Percentiles rank a stretch among this genome's conserved stretches.
These are phyloP conservation scores for Xylaria sp. DNA, from an alignment of 2,329 filamentous ascomycete genomes.

Conservation along the genomic window DNA sequence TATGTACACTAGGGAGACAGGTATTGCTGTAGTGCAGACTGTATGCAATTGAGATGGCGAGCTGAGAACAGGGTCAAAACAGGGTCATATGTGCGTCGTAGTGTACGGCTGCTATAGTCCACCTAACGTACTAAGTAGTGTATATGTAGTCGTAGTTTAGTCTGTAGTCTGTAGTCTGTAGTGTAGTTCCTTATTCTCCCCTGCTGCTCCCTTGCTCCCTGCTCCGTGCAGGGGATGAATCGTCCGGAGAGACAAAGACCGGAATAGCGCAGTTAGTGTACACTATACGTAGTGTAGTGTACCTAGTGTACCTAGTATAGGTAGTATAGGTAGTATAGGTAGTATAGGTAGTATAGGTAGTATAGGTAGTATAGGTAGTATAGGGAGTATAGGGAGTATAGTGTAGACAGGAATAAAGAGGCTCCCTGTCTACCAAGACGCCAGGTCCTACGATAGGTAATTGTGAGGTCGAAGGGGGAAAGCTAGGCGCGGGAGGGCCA, in stretches of 20 bases:
- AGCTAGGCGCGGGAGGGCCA: constrained; percentile 37
- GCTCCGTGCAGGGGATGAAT: constrained; percentile 31
- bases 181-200: neutral
- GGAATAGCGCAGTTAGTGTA: constrained; percentile 16
- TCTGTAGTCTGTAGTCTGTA: too few species aligned
- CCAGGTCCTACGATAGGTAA: constrained; percentile 8
- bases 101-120: constrained; percentile 15
- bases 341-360: too few species aligned
- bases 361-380: too few species aligned
- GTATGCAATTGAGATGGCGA: constrained; percentile 32
- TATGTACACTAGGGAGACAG: neutral
- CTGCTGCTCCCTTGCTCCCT: constrained; percentile 25
- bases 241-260: constrained; percentile 40
- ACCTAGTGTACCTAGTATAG: too few species aligned
- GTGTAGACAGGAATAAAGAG: constrained; percentile 33
- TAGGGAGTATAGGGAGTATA: neutral
- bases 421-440: constrained; percentile 18
- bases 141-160: constrained; percentile 8
- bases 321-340: too few species aligned
- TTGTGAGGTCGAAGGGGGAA: constrained; percentile 21
- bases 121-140: constrained; percentile 12
- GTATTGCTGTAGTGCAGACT: constrained; percentile 10
- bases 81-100: constrained; percentile 34
- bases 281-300: constrained; percentile 2
- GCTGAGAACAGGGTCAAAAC: constrained; percentile 35